phyloP scores from a whole-genome alignment of 495 filamentous ascomycete genomes.

The Annulohypoxylon moriforme region DNA sequence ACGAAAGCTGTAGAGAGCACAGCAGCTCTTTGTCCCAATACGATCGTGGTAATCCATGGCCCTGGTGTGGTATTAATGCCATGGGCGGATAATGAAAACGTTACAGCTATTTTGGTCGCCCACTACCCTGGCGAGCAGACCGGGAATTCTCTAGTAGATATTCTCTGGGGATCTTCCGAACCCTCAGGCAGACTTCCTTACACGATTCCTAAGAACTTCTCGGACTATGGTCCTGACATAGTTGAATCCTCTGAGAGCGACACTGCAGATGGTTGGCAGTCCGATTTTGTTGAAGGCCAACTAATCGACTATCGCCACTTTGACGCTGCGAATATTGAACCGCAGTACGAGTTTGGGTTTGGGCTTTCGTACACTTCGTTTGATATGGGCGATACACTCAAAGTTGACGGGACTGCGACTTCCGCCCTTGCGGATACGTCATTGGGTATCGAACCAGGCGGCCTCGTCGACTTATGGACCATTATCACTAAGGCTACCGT shows the following conservation, averaged over 20 bases:
- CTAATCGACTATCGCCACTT: conserved; percentile 69
- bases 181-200: conserved; percentile 70
- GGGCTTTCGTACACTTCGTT: conserved; percentile 72
- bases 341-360: conserved; percentile 71
- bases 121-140: conserved; percentile 64
- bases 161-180: conserved; percentile 63
- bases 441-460: conserved; percentile 57
- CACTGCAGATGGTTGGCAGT: conserved; percentile 53
- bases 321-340: conserved; percentile 63
- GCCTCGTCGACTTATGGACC: conserved; percentile 61
- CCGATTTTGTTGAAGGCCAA: conserved; percentile 63
- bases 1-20: conserved; percentile 58
- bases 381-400: conserved; percentile 38
- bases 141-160: conserved; percentile 59
- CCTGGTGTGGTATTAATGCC: conserved; percentile 60
- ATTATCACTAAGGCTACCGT: conserved; percentile 55
- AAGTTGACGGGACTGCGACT: not conserved
- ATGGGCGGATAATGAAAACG: conserved; percentile 61
- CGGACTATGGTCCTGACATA: conserved; percentile 58
- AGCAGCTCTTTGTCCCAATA: conserved; percentile 60
- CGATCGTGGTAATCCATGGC: conserved; percentile 63
- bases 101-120: conserved; percentile 63
- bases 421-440: conserved; percentile 16
- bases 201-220: conserved; percentile 63
- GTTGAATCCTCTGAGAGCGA: conserved; percentile 9